Evolutionary conservation across 179 eudicot species (phyloP), one percentile per base, ranked within the genome.

Genomic region (Beta corolliflora): DNA sequence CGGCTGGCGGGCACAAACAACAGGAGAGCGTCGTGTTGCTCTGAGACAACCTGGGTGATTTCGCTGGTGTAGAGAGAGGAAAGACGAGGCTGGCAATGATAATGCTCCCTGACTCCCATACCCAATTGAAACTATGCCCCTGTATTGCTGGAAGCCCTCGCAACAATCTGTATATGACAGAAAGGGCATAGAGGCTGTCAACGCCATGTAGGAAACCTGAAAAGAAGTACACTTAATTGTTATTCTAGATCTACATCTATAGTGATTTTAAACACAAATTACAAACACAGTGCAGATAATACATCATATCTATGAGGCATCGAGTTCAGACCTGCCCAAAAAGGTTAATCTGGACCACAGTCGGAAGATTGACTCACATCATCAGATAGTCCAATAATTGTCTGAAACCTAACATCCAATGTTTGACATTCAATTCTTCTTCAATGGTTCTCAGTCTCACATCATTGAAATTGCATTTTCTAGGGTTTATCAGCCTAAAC

Each of bases 121-220:
- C 68, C 54, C 70, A 69, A 65, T 59, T 52, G 65, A 67, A 44
- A 15, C 61, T 41, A 53, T 60, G 61, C 55, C 69, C 23, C 19
- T 81, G 73, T 72, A 44, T 74, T 73, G 76, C 77, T 73, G 81
- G 71, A 81, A 68, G 73, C 68, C 50, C 0, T 5, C 52, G 67
- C 76, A 66, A 45, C 69, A 73, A 48, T 81, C 76, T 23, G 79
- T 53, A 73, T 78, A 78, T 61, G 87, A 63, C 23, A 56, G 6
- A 48, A 78, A 21, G 29, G 84, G 66, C 14, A 68, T 60, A 25
- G 81, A 78, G 50, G 84, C 73, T 61, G 82, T 23, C 59, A 75
- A 68, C 45, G 87, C 87, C 87, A 85, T 85, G 66, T 41, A 63
- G 52, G 66, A 74, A 58, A 2, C 72, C 74, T 75, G 41, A 21